Conservation (phyloP, 2,329 filamentous ascomycete species). For the Byssochlamys sp. region DNA sequence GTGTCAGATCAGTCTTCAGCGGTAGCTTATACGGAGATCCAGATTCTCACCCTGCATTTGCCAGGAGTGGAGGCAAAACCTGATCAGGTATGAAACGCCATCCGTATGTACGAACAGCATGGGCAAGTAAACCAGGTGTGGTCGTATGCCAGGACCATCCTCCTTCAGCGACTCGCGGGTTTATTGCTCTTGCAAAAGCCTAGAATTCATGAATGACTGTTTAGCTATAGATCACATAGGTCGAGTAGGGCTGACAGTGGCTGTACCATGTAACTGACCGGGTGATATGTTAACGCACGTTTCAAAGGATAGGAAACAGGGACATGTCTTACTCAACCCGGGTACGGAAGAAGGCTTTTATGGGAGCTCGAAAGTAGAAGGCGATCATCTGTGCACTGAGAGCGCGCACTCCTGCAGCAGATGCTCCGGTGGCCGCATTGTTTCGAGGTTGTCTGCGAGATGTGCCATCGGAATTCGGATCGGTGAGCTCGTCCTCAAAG, state of each 20-base stretch:
- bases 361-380: conserved; percentile 84
- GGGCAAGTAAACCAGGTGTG: conserved; percentile 51
- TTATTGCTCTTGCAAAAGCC: conserved; percentile 56
- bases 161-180: conserved; percentile 39
- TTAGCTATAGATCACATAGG: conserved; percentile 4
- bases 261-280: conserved; percentile 42
- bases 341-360: conserved; percentile 85
- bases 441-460: conserved; percentile 41
- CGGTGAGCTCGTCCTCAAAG: conserved; percentile 7
- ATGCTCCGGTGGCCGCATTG: conserved; percentile 62
- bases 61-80: conserved; percentile 53
- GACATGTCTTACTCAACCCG: conserved; percentile 64
- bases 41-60: conserved; percentile 46
- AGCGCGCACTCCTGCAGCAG: conserved; percentile 73
- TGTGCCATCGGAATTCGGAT: conserved; percentile 12
- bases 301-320: not conserved
- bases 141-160: conserved; percentile 53
- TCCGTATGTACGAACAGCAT: conserved; percentile 52
- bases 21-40: not conserved
- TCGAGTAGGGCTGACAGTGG: conserved; percentile 1
- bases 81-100: conserved; percentile 58
- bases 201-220: conserved; percentile 16
- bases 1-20: not conserved
- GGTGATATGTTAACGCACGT: conserved; percentile 1
- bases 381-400: conserved; percentile 73